Base-by-base conservation (phyloP, 495 filamentous ascomycete genomes). In the Astrocystis sublimbata region DNA sequence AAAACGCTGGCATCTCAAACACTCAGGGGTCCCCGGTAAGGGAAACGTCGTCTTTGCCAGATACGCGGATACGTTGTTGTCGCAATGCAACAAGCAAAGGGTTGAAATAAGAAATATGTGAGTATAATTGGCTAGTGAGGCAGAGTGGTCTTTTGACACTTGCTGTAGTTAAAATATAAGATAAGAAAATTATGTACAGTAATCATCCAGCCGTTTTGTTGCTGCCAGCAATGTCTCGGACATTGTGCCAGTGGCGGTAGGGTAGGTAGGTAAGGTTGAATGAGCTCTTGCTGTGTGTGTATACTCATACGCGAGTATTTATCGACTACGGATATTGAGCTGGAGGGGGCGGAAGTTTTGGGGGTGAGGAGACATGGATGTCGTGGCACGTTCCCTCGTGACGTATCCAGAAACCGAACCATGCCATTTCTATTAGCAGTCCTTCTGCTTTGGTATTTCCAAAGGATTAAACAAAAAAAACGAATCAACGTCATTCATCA, bases 131-230 rank as follows among this genome's bases (percentile, higher is more conserved):
- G 26, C 17, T 30, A n/a, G 30, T n/a, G n/a, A 38, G 6, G 15
- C 21, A 23, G 26, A 23, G 13, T 56, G 15, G 6, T 33, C 38
- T 33, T 31, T 30, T 26, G 23, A 3, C 21, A 10, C 42, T 28
- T 56, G 15, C 42, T 12, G 40, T 57, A 57, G 43, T 57, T 23
- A 19, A 43, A 19, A 24, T 57, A n/a, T n/a, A n/a, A n/a, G n/a
- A n/a, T n/a, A n/a, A n/a, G n/a, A n/a, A n/a, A 57, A 57, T 33
- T 57, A 57, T 57, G n/a, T 57, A 57, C 40, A 57, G 35, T 24
- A 41, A 28, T 45, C 5, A 28, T 40, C 26, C 54, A 57, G 23
- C 54, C n/a, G 4, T 10, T n/a, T 45, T 9, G 10, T 21, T 33
- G 10, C n/a, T 15, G 38, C 10, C 26, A 8, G 40, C 40, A 7